Evolutionary conservation across 108 stramenopile genomes (phyloP).

Genomic region (Nitzschia sp.): DNA sequence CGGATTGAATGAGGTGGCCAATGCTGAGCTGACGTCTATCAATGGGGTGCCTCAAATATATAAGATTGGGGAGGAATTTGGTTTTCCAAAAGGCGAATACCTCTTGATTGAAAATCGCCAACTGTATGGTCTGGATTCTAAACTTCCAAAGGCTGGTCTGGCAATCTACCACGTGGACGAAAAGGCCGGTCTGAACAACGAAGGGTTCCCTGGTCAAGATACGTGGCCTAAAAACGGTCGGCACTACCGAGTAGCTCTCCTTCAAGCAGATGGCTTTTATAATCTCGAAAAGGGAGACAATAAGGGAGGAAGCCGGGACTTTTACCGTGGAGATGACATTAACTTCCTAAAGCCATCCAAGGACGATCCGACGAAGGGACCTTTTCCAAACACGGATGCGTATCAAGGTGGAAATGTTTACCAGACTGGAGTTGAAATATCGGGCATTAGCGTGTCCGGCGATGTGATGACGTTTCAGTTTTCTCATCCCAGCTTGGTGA

Average conservation of each 20-base stretch:
- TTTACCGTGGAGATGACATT: slow-evolving; percentile 20
- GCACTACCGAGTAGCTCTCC: slow-evolving; percentile 71
- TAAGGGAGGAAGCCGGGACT: slow-evolving; percentile 4
- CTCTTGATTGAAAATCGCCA: slow-evolving; percentile 73
- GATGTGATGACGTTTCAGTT: slow-evolving; percentile 39
- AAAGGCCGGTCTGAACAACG: slow-evolving; percentile 1
- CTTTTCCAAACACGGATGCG: slow-evolving; percentile 51
- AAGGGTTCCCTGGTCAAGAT: slow-evolving; percentile 52
- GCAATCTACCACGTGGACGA: slow-evolving; percentile 61
- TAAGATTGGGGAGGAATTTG: slow-evolving; percentile 24
- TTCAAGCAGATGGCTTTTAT: slow-evolving; percentile 73
- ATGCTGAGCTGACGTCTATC: slow-evolving; percentile 8
- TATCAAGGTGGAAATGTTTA: slow-evolving; percentile 41
- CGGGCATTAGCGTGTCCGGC: slow-evolving; percentile 21
- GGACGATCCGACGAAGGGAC: neutral
- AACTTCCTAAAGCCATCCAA: slow-evolving; percentile 11
- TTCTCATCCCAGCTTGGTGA: neutral
- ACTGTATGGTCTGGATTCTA: slow-evolving; percentile 33
- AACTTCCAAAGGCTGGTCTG: slow-evolving; percentile 46
- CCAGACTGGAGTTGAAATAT: slow-evolving; percentile 37
- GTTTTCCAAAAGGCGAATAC: slow-evolving; percentile 53
- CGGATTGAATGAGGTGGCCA: slow-evolving; percentile 27
- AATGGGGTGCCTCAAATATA: slow-evolving; percentile 13
- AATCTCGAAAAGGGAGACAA: slow-evolving; percentile 55
- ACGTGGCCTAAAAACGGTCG: slow-evolving; percentile 61